phyloP scores from a whole-genome alignment of 257 asterid genomes.

The Coffea eugenioides region DNA sequence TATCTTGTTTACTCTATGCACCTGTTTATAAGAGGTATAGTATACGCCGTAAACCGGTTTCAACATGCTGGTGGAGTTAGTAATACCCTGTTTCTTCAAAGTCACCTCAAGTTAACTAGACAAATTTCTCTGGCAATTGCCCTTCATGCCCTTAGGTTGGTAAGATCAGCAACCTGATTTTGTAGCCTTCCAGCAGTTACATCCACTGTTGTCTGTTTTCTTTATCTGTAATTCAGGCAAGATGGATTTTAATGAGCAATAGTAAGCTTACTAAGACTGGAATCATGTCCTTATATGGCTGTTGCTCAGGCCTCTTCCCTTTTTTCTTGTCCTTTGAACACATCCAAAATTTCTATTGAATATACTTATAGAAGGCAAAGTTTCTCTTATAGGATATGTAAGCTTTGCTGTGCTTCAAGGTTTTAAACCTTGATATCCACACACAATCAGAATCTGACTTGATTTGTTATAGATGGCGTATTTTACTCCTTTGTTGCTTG shows the following conservation, averaged over 20 bases:
- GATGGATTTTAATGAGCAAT: neutral
- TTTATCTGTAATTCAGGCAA: neutral
- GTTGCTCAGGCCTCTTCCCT: neutral
- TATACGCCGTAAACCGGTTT: no score
- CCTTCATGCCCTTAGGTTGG: neutral
- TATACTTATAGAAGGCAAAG: neutral
- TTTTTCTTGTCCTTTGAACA: neutral
- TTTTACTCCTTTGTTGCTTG: neutral
- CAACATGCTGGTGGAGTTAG: no score
- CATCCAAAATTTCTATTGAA: neutral
- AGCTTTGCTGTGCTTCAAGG: neutral
- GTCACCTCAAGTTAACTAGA: neutral
- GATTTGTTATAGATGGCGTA: neutral
- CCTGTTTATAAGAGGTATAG: neutral
- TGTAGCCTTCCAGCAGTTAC: neutral
- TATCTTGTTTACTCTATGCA: neutral
- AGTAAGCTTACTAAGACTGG: neutral
- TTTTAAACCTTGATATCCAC: neutral
- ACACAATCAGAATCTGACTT: neutral
- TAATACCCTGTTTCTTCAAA: neutral
- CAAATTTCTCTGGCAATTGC: neutral
- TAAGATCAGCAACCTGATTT: neutral
- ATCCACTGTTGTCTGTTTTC: neutral
- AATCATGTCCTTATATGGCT: neutral
- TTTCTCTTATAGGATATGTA: neutral